These are phyloP conservation scores for Zoysia japonica DNA, from an alignment of 176 grass and related monocot genomes.

Conservation along the genomic window DNA sequence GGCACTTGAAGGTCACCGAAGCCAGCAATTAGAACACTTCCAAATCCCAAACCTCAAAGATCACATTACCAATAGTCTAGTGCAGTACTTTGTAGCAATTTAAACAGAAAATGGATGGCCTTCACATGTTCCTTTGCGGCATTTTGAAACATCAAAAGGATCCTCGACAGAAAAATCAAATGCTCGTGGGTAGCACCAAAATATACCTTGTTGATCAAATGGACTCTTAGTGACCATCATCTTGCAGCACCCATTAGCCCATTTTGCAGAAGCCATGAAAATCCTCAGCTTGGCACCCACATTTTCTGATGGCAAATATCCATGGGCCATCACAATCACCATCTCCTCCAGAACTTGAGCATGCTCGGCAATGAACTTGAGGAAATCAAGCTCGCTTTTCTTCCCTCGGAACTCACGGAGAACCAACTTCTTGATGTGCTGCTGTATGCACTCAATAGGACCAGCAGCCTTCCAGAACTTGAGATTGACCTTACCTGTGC, in stretches of 20 bases:
- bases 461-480: constrained; percentile 15
- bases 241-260: constrained; percentile 17
- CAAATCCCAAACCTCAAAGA: neutral
- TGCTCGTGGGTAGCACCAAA: constrained; percentile 1
- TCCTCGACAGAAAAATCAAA: constrained; percentile 13
- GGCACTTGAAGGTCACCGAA: neutral
- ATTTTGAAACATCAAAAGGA: constrained; percentile 26
- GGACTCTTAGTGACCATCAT: neutral
- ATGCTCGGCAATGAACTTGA: constrained; percentile 1
- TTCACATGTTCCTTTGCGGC: neutral
- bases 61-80: neutral
- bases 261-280: constrained; percentile 9
- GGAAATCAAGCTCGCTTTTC: constrained; percentile 17
- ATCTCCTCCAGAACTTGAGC: constrained; percentile 24
- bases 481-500: neutral
- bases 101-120: no score
- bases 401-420: constrained; percentile 6
- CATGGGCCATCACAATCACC: neutral
- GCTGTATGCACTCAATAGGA: neutral
- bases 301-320: neutral
- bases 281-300: neutral
- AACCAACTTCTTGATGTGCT: constrained; percentile 19
- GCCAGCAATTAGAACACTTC: neutral
- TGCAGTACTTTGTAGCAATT: no score
- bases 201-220: neutral